Evolutionary conservation across 2,329 filamentous ascomycete genomes (phyloP).

Genomic region (Dissoconium aciculare): DNA sequence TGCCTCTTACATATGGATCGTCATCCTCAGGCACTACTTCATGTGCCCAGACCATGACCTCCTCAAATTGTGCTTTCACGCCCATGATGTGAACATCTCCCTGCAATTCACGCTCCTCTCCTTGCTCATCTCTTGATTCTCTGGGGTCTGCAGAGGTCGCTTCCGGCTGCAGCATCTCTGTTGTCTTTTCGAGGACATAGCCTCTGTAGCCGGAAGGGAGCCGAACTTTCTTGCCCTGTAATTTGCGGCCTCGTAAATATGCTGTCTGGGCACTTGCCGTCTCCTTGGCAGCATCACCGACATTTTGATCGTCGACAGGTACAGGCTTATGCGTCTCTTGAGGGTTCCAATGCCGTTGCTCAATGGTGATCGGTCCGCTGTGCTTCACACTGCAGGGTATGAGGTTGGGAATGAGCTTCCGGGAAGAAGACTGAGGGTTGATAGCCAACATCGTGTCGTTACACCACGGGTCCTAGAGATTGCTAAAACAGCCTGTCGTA

Average conservation of each 20-base stretch:
- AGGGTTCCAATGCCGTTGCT: slow-evolving; percentile 51
- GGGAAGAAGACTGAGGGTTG: slow-evolving; percentile 14
- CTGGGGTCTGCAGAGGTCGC: slow-evolving; percentile 5
- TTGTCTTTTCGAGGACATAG: slow-evolving; percentile 16
- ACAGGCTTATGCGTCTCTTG: no score
- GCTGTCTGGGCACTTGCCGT: slow-evolving; percentile 27
- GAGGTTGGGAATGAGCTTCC: slow-evolving; percentile 48
- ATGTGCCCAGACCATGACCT: slow-evolving; percentile 73
- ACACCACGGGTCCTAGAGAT: no score
- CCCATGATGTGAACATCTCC: slow-evolving; percentile 45
- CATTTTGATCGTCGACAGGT: slow-evolving; percentile 3
- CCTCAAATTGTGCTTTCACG: slow-evolving; percentile 53
- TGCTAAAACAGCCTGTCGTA: no score
- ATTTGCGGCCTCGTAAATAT: slow-evolving; percentile 67
- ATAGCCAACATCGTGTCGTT: slow-evolving; percentile 35
- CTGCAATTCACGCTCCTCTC: slow-evolving; percentile 29
- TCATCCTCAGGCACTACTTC: slow-evolving; percentile 48
- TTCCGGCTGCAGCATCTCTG: slow-evolving; percentile 8
- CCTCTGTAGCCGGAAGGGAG: slow-evolving; percentile 57
- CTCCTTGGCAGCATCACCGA: background rate
- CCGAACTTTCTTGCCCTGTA: slow-evolving; percentile 50
- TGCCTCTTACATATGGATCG: slow-evolving; percentile 58
- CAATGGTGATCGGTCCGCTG: slow-evolving; percentile 52
- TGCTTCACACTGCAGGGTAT: slow-evolving; percentile 71
- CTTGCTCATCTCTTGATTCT: slow-evolving; percentile 28